A percentile compares a stretch with the other conserved stretches of the same genome.
Evolutionary conservation across 2,329 filamentous ascomycete species (phyloP).

Genomic region (Trichoderma guizhouense): DNA sequence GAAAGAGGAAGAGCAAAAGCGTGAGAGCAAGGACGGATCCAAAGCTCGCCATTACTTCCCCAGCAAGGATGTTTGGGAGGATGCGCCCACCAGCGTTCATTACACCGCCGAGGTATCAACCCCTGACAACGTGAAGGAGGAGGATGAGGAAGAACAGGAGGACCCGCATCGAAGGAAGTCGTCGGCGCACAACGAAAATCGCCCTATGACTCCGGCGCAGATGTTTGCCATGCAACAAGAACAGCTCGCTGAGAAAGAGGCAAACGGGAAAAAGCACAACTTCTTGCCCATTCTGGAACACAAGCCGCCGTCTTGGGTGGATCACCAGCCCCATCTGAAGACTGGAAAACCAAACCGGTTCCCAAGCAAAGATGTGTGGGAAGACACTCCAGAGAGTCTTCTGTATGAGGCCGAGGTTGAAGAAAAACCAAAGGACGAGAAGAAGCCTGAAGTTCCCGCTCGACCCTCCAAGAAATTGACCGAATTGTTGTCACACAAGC

Average conservation of each 20-base stretch:
- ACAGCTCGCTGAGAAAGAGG: conserved; percentile 59
- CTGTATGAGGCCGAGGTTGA: conserved; percentile 72
- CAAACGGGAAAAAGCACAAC: conserved; percentile 28
- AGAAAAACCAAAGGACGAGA: conserved; percentile 31
- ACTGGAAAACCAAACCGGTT: conserved; percentile 64
- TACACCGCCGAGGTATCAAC: conserved; percentile 79
- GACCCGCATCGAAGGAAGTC: conserved; percentile 25
- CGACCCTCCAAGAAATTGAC: conserved; percentile 41
- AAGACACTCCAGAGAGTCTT: conserved; percentile 83
- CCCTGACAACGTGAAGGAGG: conserved; percentile 52
- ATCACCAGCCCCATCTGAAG: conserved; percentile 48
- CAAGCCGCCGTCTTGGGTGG: conserved; percentile 44
- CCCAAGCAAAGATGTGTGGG: conserved; percentile 91
- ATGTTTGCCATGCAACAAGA: conserved; percentile 65
- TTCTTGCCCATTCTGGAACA: conserved; percentile 31
- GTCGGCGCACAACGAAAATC: conserved; percentile 29
- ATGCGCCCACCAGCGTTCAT: conserved; percentile 81
- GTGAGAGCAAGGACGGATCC: conserved; percentile 40
- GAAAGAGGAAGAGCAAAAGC: conserved; percentile 39
- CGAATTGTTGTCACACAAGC: conserved; percentile 30
- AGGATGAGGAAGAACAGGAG: conserved; percentile 23
- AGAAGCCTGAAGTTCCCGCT: conserved; percentile 23
- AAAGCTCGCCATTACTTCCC: conserved; percentile 72
- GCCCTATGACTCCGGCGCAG: conserved; percentile 56
- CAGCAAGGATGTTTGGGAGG: conserved; percentile 96